Conservation (phyloP, 805 yeast species). For the Ogataea angusta region DNA sequence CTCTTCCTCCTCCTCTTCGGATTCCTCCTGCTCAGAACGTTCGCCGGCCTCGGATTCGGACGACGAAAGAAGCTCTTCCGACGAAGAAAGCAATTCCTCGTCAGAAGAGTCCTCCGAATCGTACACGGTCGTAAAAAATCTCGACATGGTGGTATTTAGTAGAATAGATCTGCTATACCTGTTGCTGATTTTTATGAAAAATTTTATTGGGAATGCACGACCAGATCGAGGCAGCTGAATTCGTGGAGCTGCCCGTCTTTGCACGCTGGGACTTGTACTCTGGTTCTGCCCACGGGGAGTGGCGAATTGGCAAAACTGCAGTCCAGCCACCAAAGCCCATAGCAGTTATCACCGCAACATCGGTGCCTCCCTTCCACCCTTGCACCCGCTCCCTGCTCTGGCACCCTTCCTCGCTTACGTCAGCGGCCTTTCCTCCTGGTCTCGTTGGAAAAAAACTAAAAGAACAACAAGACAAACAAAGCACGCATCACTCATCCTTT, state of each 20-base stretch:
- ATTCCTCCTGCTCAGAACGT: conserved; percentile 28
- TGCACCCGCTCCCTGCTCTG: neutral
- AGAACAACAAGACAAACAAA: conserved; percentile 14
- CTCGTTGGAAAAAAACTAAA: conserved; percentile 10
- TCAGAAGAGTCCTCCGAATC: conserved; percentile 53
- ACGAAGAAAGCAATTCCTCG: conserved; percentile 50
- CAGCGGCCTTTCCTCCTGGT: neutral
- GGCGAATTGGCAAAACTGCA: too few species aligned
- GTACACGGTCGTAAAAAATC: conserved; percentile 73
- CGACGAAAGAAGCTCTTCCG: conserved; percentile 57
- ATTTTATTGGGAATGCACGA: conserved; percentile 11
- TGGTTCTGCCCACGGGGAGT: too few species aligned
- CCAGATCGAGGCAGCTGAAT: neutral
- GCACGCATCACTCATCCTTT: conserved; percentile 9
- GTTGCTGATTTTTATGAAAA: conserved; percentile 10
- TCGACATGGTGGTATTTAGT: conserved; percentile 56
- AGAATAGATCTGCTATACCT: conserved; percentile 7
- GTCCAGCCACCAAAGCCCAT: too few species aligned
- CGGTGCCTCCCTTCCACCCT: neutral
- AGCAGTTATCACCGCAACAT: too few species aligned
- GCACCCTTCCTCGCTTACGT: conserved; percentile 1
- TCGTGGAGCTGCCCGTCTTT: too few species aligned
- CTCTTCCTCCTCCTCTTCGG: conserved; percentile 40
- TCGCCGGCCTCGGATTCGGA: conserved; percentile 29
- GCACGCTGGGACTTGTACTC: too few species aligned